Base-by-base conservation (phyloP, 495 filamentous ascomycete genomes). In the Halenospora varia region DNA sequence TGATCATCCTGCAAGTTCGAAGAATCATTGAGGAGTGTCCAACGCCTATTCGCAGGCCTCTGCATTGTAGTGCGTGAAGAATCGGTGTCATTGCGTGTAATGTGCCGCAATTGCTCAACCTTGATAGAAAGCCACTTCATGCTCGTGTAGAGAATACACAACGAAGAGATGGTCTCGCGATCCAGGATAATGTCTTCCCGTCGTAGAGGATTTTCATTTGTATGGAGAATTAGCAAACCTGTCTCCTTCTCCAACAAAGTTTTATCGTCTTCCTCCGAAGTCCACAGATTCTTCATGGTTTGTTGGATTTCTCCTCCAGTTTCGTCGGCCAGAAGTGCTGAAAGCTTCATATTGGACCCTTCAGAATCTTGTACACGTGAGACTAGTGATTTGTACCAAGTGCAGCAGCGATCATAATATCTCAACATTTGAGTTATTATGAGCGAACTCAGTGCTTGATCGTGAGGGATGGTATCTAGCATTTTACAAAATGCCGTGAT, bases 71-170 rank as follows among this genome's bases (percentile, higher is more conserved):
- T 66, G 3, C 73, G 72, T 17, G 77, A 77, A 11, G 78, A 79
- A 63, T 82, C 78, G 0, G 73, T 75, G 50, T 81, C 74, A 55
- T 79, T 79, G 40, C 67, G 62, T 23, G 80, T 88, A 59, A 96
- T 87, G 60, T 88, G 84, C 22, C 93, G 84, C 39, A 97, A 78
- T 52, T 88, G 78, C 11, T 75, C 66, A 17, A 96, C 81, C 68
- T 90, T 90, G 63, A 82, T 86, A 53, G 88, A 85, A 22, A 98
- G 85, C 94, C 94, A 98, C 80, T 94, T 89, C 92, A 96, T 96
- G 78, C 93, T 97, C 57, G 89, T 96, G 67, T 94, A 91, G 19
- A 99, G 78, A 47, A 96, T 81, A 59, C 90, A 96, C 29, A 97
- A 73, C 10, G 88, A 83, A 48, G 85, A 79, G 25, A 97, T 87